phyloP scores from a whole-genome alignment of 768 basidiomycete species.

The Suillus weaverae region DNA sequence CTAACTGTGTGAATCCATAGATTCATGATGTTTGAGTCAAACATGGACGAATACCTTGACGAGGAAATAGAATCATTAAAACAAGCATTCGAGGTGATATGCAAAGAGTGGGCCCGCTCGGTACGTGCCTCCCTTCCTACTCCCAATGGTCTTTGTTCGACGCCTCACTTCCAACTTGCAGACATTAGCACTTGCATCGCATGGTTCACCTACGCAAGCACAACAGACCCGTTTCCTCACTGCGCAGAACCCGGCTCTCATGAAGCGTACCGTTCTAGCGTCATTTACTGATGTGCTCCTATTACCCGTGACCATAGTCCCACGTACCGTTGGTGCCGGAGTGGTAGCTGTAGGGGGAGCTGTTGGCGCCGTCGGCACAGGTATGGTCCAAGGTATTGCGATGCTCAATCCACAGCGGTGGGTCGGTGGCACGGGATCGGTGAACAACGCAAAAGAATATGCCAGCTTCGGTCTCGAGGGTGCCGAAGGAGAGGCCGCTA shows the following conservation, averaged over 20 bases:
- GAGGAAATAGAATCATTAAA: conserved; percentile 89
- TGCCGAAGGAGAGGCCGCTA: conserved; percentile 31
- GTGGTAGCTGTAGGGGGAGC: conserved; percentile 58
- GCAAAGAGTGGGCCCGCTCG: conserved; percentile 77
- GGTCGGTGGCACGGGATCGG: conserved; percentile 46
- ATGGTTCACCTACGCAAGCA: conserved; percentile 2
- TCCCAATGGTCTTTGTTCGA: conserved; percentile 1
- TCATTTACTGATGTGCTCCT: conserved; percentile 89
- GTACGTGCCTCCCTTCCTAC: conserved; percentile 37
- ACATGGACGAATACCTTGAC: conserved; percentile 97
- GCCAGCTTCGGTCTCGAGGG: conserved; percentile 20
- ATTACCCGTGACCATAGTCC: conserved; percentile 95
- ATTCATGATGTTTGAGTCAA: conserved; percentile 91
- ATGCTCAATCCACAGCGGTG: conserved; percentile 92
- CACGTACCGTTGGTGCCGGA: conserved; percentile 71
- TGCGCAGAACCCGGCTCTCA: conserved; percentile 84
- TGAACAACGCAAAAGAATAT: conserved; percentile 19
- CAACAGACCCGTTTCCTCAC: conserved; percentile 64
- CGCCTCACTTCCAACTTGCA: not conserved
- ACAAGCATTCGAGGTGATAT: conserved; percentile 68
- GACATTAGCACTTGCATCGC: conserved; percentile 5
- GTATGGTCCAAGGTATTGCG: conserved; percentile 79
- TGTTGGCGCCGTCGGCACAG: conserved; percentile 65
- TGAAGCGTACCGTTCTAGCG: conserved; percentile 90
- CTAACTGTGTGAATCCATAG: conserved; percentile 39